Evolutionary conservation across 2,329 filamentous ascomycete genomes (phyloP), one percentile per base, ranked within the genome.

Genomic region (Fonsecaea erecta): DNA sequence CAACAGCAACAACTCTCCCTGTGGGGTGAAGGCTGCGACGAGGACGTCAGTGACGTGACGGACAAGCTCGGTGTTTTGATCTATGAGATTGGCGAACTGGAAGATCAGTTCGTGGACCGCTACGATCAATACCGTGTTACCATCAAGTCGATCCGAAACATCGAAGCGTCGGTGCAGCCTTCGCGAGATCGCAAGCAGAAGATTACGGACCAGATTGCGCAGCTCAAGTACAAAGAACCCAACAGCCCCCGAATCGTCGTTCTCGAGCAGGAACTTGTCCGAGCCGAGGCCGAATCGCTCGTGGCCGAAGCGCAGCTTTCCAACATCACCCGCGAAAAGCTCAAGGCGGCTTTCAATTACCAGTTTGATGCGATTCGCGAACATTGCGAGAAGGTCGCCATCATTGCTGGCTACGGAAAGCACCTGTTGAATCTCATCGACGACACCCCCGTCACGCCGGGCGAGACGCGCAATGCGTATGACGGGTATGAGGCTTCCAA

Each of bases 121-220:
- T 99, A 99, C 80, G 95, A 99, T 79, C 95, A 99, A 81, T 99
- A 98, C 83, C 92, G 95, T 76, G 91, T 99, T 64, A 99, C 95
- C 60, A 96, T 99, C 82, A 99, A 99, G 89, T 96, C 93, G 78
- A 97, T 99, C 75, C 91, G 95, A 74, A 99, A 99, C 81, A 99
- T 99, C 71, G 95, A 99, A 80, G 93, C 94, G 65, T 98, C 94
- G 24, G 95, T 99, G 57, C 95, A 99, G 81, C 95, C 95, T 63
- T 97, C 93, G 83, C 88, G 95, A 81, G 95, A 99, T 81, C 91
- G 95, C 95, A 99, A 99, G 84, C 94, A 98, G 80, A 99, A 98
- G 83, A 98, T 99, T 76, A 97, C 92, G 74, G 95, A 99, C 77
- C 92, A 98, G 77, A 99, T 99, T 74, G 94, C 95, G 57, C 94